Percentiles rank a stretch among this genome's conserved stretches.
phyloP scores from a whole-genome alignment of 306 rosid species.

The Lablab purpureus region DNA sequence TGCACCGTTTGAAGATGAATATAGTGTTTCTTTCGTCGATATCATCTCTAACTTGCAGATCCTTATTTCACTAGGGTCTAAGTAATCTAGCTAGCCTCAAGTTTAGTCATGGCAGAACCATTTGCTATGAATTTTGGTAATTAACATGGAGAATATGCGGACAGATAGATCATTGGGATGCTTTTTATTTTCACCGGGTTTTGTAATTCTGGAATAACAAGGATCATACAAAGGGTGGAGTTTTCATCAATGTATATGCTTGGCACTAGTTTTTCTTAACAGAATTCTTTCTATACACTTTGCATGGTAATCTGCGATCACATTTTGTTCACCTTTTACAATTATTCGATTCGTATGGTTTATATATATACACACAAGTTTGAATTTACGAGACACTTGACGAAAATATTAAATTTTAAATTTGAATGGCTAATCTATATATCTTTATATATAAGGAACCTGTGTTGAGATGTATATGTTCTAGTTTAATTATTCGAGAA shows the following conservation, averaged over 20 bases:
- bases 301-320: neutral
- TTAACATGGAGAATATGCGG: constrained; percentile 41
- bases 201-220: constrained; percentile 54
- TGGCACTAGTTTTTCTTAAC: neutral
- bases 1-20: constrained; percentile 38
- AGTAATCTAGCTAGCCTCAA: constrained; percentile 36
- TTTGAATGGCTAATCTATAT: neutral
- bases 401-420: too few species aligned
- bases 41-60: constrained; percentile 41
- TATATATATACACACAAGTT: too few species aligned
- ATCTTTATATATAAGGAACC: neutral
- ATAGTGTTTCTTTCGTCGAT: constrained; percentile 5
- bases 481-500: neutral
- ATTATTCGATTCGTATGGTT: neutral
- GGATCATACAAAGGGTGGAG: constrained; percentile 41
- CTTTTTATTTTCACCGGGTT: constrained; percentile 32
- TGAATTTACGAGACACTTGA: neutral
- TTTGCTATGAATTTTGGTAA: constrained; percentile 64
- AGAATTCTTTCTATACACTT: neutral
- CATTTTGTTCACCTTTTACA: neutral
- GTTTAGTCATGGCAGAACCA: constrained; percentile 53
- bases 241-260: constrained; percentile 27
- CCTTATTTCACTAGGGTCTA: constrained; percentile 35
- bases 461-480: neutral
- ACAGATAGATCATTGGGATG: constrained; percentile 51